Evolutionary conservation across 2,329 filamentous ascomycete genomes (phyloP).

Genomic region (Scedosporium apiospermum): DNA sequence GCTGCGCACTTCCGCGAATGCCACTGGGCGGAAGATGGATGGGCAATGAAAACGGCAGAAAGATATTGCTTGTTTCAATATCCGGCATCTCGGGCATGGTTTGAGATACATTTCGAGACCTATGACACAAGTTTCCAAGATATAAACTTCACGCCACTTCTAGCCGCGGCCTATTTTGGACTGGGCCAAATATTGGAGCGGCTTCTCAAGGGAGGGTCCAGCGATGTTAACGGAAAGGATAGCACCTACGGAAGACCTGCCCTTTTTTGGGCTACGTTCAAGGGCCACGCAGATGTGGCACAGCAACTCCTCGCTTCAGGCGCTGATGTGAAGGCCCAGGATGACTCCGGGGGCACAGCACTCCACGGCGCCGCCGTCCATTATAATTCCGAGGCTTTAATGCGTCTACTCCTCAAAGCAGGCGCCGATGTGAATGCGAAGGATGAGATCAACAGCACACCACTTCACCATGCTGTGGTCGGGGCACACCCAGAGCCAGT

Average conservation of each 20-base stretch:
- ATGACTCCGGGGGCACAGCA: neutral
- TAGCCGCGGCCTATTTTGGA: neutral
- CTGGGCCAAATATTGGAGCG: neutral
- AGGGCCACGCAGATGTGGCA: neutral
- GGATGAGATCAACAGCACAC: neutral
- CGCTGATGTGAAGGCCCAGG: neutral
- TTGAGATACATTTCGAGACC: neutral
- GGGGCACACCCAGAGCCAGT: neutral
- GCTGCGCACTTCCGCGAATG: slow-evolving; percentile 7
- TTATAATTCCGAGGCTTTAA: neutral
- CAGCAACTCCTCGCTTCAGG: neutral
- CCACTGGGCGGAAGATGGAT: neutral
- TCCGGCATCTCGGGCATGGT: neutral
- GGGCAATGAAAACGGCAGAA: neutral
- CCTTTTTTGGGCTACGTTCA: neutral
- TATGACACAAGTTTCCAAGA: neutral
- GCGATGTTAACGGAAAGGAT: neutral
- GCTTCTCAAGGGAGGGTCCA: neutral
- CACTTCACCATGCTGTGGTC: neutral
- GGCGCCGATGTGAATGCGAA: neutral
- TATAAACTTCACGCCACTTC: neutral
- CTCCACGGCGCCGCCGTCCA: neutral
- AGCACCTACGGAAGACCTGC: neutral
- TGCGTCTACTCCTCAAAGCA: neutral
- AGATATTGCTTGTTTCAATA: neutral